Evolutionary conservation across 1,284 basidiomycete species (phyloP).

Genomic region (Anthracocystis walkeri): DNA sequence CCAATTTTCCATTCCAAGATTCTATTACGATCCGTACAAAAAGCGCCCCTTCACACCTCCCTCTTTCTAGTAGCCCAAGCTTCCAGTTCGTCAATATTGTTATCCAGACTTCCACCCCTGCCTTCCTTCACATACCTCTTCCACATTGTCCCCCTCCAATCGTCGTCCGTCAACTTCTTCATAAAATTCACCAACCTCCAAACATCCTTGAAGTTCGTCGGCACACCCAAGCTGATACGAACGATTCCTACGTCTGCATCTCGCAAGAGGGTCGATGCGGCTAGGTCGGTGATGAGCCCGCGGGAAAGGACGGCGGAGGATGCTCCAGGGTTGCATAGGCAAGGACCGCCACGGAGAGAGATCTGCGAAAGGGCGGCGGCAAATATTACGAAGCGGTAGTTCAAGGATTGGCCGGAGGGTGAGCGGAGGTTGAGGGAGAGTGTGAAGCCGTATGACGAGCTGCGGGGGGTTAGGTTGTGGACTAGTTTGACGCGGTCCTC

Average conservation of each 20-base stretch:
- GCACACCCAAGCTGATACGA: constrained; percentile 15
- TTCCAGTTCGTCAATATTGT: constrained; percentile 22
- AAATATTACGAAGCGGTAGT: constrained; percentile 74
- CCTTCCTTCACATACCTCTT: not conserved
- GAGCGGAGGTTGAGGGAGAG: constrained; percentile 28
- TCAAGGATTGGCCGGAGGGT: constrained; percentile 30
- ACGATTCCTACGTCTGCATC: constrained; percentile 36
- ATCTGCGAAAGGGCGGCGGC: constrained; percentile 6
- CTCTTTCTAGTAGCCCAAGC: constrained; percentile 16
- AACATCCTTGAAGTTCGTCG: constrained; percentile 27
- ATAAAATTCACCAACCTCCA: constrained; percentile 21
- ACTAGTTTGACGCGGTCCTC: not conserved
- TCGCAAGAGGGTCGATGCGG: constrained; percentile 8
- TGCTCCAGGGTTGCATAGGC: constrained; percentile 45
- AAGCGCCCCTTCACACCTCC: not conserved
- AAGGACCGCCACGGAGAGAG: constrained; percentile 33
- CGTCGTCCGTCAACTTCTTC: not conserved
- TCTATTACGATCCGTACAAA: not conserved
- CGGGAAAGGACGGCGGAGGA: constrained; percentile 24
- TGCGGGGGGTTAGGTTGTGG: not conserved
- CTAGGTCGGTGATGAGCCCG: constrained; percentile 25
- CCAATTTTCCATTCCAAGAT: not conserved
- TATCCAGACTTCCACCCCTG: not conserved
- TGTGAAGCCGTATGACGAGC: not conserved
- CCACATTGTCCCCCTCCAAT: constrained; percentile 16